Base-by-base conservation (phyloP, 345 rosid species). In the Populus ilicifolia region DNA sequence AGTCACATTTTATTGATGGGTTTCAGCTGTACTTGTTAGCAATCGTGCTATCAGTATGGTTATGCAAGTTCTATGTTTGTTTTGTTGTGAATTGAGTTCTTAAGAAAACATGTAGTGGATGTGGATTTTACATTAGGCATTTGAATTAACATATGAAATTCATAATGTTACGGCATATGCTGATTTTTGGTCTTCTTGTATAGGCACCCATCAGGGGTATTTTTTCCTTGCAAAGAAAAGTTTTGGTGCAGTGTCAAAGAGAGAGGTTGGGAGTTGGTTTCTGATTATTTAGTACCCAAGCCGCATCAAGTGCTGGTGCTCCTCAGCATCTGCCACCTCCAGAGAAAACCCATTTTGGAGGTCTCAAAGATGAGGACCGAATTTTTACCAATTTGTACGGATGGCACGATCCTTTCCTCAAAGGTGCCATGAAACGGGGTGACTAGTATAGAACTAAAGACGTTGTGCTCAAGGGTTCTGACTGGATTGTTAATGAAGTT, bases 371-470 rank as follows among this genome's bases (percentile, higher is more conserved):
- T 63, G 97, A 94, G 83, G 99, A 96, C 76, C 87, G 98, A 66
- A 96, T 96, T 72, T 94, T 96, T 83, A 91, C 98, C 71, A 96
- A 96, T 76, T 87, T 93, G 82, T 96, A 96, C 78, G 97, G 97
- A 75, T 38, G 92, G 83, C 95, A 89, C 67, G 99, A 94, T 77
- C 98, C 94, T 5, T 96, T 94, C 82, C 98, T 96, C 68, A 92
- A 94, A 85, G 98, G 97, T 75, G 95, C 99, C 61, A 89, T 91
- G 97, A 94, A 94, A 83, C 86, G 97, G 27, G 98, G 99, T 67
- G 99, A 92, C 63, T 95, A 98, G 98, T 30, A 94, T 73, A 85
- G 98, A 82, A 94, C 99, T 68, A 96, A 96, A 83, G 99, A 96
- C 84, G 85, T 94, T 89, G 99, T 94, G 21, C 87, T 88, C 79